phyloP scores from a whole-genome alignment of 495 filamentous ascomycete genomes.

The Diplogelasinospora grovesii region DNA sequence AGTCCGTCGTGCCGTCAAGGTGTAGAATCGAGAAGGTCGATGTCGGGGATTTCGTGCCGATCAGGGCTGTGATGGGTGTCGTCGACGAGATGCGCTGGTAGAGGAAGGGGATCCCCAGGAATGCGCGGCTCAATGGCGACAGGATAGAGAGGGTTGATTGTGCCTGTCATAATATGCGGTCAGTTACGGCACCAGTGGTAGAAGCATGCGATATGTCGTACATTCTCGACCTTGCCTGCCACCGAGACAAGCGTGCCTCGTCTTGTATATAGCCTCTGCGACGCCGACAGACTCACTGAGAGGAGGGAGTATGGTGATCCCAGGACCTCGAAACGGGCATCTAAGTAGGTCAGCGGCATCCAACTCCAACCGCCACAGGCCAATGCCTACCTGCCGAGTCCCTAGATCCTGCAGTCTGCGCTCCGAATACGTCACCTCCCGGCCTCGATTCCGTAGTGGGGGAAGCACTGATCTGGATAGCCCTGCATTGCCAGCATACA shows the following conservation, averaged over 20 bases:
- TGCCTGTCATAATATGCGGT: slow-evolving; percentile 37
- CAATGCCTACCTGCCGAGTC: slow-evolving; percentile 35
- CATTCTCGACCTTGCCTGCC: slow-evolving; percentile 86
- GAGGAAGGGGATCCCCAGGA: slow-evolving; percentile 82
- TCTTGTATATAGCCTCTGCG: slow-evolving; percentile 85
- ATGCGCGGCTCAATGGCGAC: slow-evolving; percentile 68
- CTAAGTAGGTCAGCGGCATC: slow-evolving; percentile 37
- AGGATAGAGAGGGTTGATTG: slow-evolving; percentile 85
- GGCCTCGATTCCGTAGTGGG: slow-evolving; percentile 44
- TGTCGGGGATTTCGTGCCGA: slow-evolving; percentile 75
- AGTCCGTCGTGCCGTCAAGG: slow-evolving; percentile 91
- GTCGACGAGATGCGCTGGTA: slow-evolving; percentile 88
- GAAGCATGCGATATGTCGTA: slow-evolving; percentile 21
- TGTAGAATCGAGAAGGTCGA: slow-evolving; percentile 82
- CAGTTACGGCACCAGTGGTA: not conserved
- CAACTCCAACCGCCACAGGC: not conserved
- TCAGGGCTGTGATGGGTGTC: slow-evolving; percentile 74
- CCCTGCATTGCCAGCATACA: slow-evolving; percentile 42
- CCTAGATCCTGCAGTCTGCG: slow-evolving; percentile 21
- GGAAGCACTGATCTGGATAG: slow-evolving; percentile 48
- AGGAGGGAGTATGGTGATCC: slow-evolving; percentile 86
- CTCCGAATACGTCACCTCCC: slow-evolving; percentile 39
- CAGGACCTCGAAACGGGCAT: slow-evolving; percentile 90
- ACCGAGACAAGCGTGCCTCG: slow-evolving; percentile 85
- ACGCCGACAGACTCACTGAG: slow-evolving; percentile 85